These are phyloP conservation scores for Backusella tarrabulga DNA, from an alignment of 192 early-diverging fungal genomes.

Conservation along the genomic window DNA sequence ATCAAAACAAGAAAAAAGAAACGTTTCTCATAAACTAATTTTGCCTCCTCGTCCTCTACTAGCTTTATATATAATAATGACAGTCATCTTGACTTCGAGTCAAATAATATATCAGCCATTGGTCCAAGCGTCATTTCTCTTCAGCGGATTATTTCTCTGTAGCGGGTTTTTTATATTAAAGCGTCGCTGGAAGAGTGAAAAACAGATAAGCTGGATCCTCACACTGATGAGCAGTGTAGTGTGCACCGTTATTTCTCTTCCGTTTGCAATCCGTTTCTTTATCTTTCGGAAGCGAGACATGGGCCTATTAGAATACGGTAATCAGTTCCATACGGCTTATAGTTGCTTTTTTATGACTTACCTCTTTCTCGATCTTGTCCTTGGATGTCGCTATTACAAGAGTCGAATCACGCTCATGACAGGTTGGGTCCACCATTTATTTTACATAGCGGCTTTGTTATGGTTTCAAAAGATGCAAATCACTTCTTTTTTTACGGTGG, in stretches of 20 bases:
- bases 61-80: background rate
- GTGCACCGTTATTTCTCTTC: slow-evolving; percentile 11
- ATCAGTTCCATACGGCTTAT: slow-evolving; percentile 29
- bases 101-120: background rate
- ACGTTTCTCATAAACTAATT: background rate
- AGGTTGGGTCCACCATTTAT: slow-evolving; percentile 59
- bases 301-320: slow-evolving; percentile 6
- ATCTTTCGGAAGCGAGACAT: slow-evolving; percentile 18
- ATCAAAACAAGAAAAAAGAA: background rate
- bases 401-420: slow-evolving; percentile 45
- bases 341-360: slow-evolving; percentile 54
- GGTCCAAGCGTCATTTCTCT: background rate
- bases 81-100: background rate
- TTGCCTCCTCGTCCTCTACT: background rate
- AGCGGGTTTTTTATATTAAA: slow-evolving; percentile 4
- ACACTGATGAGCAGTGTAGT: slow-evolving; percentile 21
- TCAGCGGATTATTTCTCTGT: background rate
- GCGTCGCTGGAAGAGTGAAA: slow-evolving; percentile 8
- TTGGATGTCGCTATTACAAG: slow-evolving; percentile 52
- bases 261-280: slow-evolving; percentile 13
- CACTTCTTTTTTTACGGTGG: slow-evolving; percentile 43
- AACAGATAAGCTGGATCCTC: slow-evolving; percentile 26
- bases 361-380: slow-evolving; percentile 46
- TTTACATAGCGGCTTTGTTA: slow-evolving; percentile 43
- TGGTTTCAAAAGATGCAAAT: slow-evolving; percentile 18